phyloP scores from a whole-genome alignment of 2,329 filamentous ascomycete genomes.

The Blumeriella jaapii region DNA sequence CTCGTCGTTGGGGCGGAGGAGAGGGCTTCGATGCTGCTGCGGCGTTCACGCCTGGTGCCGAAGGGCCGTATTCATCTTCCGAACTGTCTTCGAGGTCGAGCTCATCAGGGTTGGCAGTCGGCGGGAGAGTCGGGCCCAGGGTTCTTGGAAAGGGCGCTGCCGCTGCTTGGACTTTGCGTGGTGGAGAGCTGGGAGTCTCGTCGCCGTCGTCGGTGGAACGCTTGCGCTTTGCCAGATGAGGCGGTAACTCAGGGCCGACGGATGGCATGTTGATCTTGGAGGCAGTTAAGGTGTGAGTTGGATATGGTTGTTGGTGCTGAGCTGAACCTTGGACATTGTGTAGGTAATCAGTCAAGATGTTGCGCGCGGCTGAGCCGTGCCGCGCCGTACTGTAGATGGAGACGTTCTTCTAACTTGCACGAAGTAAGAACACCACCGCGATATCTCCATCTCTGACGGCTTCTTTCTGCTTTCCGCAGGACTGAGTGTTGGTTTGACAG shows the following conservation, averaged over 20 bases:
- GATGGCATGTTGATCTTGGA: conserved; percentile 24
- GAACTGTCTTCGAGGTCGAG: conserved; percentile 35
- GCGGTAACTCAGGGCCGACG: conserved; percentile 57
- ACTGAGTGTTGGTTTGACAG: too few species aligned
- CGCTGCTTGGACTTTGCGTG: conserved; percentile 32
- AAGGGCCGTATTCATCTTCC: conserved; percentile 26
- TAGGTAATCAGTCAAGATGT: conserved; percentile 1
- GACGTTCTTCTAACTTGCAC: too few species aligned
- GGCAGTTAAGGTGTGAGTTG: background rate
- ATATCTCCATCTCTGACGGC: too few species aligned
- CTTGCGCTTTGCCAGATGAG: conserved; percentile 54
- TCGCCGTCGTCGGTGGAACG: conserved; percentile 35
- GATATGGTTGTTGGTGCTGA: too few species aligned
- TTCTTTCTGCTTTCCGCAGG: too few species aligned
- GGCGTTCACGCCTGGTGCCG: conserved; percentile 21
- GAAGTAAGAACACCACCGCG: conserved; percentile 10
- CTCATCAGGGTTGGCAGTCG: conserved; percentile 33
- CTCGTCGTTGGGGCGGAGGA: conserved; percentile 16
- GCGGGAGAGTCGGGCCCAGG: conserved; percentile 20
- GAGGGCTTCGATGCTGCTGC: conserved; percentile 5
- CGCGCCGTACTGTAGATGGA: too few species aligned
- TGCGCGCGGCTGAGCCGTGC: conserved; percentile 4
- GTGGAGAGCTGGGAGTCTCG: conserved; percentile 30
- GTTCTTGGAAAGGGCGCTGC: conserved; percentile 16
- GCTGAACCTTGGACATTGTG: too few species aligned